Evolutionary conservation across 2,329 filamentous ascomycete species (phyloP).

Genomic region (Monosporascus ibericus): DNA sequence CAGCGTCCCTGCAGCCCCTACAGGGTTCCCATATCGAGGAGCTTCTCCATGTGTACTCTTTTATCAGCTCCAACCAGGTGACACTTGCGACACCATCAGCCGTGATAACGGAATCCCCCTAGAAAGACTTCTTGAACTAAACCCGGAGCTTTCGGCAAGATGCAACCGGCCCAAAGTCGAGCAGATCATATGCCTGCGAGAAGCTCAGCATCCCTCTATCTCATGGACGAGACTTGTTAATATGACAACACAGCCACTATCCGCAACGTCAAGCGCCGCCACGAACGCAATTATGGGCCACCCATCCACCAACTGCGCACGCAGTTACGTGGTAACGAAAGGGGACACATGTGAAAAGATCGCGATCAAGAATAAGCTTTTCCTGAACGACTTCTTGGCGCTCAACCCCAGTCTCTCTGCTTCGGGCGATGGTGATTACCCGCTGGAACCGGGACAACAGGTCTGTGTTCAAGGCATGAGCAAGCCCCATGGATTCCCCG

Average conservation of each 20-base stretch:
- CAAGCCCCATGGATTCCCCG: neutral
- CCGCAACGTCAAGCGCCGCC: neutral
- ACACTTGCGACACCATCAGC: constrained; percentile 16
- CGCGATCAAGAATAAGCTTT: neutral
- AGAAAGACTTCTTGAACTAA: neutral
- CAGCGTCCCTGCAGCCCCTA: no score
- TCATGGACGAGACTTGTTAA: neutral
- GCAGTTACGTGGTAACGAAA: neutral
- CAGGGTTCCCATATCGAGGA: no score
- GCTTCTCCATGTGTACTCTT: no score
- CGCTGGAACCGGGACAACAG: neutral
- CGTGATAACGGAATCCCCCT: neutral
- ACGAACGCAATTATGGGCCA: neutral
- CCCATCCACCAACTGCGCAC: neutral
- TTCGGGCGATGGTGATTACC: neutral
- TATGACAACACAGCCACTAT: neutral
- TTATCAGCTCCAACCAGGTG: constrained; percentile 6
- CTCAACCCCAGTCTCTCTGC: neutral
- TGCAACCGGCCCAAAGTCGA: neutral
- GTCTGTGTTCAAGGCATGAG: neutral
- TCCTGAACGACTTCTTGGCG: neutral
- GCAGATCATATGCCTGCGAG: neutral
- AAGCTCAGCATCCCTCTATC: neutral
- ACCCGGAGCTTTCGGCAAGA: neutral
- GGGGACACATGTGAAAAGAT: neutral